Evolutionary conservation across 2,329 filamentous ascomycete genomes (phyloP).

Genomic region (Colletotrichum karsti): DNA sequence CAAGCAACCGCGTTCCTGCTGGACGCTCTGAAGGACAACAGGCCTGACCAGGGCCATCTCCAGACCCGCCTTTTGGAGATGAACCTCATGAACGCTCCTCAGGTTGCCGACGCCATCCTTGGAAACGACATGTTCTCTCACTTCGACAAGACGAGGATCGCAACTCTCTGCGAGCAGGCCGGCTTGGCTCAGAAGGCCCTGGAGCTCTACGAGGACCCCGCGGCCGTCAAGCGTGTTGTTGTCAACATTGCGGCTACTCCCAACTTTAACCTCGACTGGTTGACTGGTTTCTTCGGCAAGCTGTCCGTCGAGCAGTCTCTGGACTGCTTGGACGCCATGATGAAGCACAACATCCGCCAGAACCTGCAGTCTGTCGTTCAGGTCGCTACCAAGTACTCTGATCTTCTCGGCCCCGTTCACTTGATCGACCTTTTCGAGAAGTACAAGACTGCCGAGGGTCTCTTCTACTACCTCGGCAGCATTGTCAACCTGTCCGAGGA

Average conservation of each 20-base stretch:
- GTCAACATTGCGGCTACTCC: conserved; percentile 83
- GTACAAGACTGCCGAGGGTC: conserved; percentile 94
- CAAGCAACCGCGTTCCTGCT: conserved; percentile 98
- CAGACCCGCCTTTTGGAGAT: conserved; percentile 97
- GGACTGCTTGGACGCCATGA: conserved; percentile 95
- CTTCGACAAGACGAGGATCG: conserved; percentile 91
- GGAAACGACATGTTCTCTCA: conserved; percentile 99
- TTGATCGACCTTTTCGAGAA: conserved; percentile 96
- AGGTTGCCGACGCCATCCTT: conserved; percentile 96
- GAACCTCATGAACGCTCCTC: conserved; percentile 95
- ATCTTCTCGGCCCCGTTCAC: conserved; percentile 85
- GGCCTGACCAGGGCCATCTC: conserved; percentile 89
- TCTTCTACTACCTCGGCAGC: conserved; percentile 98
- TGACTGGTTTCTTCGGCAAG: conserved; percentile 91
- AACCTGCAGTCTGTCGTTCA: conserved; percentile 95
- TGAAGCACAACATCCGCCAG: conserved; percentile 95
- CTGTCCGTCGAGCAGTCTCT: conserved; percentile 95
- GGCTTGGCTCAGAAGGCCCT: conserved; percentile 87
- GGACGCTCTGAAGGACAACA: conserved; percentile 94
- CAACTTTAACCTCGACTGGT: conserved; percentile 90
- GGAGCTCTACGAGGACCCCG: conserved; percentile 93
- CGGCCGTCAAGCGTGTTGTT: conserved; percentile 88
- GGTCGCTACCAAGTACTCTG: conserved; percentile 97
- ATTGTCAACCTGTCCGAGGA: conserved; percentile 98
- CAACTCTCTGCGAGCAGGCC: conserved; percentile 91